Conservation (phyloP, 2,329 filamentous ascomycete species). For the Sporothrix phasma region DNA sequence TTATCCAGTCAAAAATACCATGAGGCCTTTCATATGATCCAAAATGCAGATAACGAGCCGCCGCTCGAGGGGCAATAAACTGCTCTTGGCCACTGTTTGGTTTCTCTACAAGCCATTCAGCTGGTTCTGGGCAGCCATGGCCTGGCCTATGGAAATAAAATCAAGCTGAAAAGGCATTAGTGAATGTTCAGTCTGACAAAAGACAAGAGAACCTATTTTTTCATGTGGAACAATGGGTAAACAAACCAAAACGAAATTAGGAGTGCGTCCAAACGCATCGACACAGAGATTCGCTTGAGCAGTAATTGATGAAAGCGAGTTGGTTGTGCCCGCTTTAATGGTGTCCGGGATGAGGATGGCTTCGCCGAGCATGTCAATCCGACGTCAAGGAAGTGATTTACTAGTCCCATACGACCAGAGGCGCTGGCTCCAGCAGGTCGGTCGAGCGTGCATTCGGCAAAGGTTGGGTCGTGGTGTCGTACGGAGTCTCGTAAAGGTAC, state of each 20-base stretch:
- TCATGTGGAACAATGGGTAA: background rate
- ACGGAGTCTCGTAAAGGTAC: constrained; percentile 60
- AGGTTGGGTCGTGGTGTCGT: constrained; percentile 49
- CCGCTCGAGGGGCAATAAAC: background rate
- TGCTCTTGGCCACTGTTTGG: background rate
- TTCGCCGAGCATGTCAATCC: constrained; percentile 24
- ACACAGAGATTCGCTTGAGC: constrained; percentile 32
- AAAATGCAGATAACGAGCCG: background rate
- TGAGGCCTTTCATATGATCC: background rate
- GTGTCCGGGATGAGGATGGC: constrained; percentile 24
- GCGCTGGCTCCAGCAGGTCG: constrained; percentile 41
- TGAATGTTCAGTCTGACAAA: background rate
- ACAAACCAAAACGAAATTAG: constrained; percentile 28
- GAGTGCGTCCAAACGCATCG: constrained; percentile 23
- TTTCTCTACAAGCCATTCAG: constrained; percentile 16
- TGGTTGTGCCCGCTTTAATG: constrained; percentile 31
- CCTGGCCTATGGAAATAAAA: constrained; percentile 15
- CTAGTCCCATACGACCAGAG: constrained; percentile 35
- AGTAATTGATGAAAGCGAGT: constrained; percentile 36
- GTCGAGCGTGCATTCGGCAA: constrained; percentile 56
- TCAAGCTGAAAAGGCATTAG: constrained; percentile 15
- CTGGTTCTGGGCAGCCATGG: constrained; percentile 15
- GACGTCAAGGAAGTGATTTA: constrained; percentile 56
- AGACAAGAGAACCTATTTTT: background rate
- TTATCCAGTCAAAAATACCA: constrained; percentile 2